A percentile compares a stretch with the other conserved stretches of the same genome.
Conservation (phyloP, 1,284 basidiomycete species). For the Anthracocystis panici-leucophaei region DNA sequence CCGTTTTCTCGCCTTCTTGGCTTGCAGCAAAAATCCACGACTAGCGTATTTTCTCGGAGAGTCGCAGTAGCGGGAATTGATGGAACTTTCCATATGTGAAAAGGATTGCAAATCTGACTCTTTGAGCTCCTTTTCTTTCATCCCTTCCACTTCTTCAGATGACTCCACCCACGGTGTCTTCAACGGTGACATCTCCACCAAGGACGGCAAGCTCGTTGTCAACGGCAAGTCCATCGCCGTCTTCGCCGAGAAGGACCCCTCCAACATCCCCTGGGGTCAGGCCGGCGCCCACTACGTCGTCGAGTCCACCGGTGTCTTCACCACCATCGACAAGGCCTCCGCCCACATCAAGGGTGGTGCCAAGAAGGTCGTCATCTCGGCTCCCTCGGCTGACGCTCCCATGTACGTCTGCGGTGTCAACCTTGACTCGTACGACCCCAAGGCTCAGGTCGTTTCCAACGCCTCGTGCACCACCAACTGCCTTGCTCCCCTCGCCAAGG, state of each 20-base stretch:
- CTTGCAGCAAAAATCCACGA: not conserved
- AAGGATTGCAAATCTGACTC: not conserved
- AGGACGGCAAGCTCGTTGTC: constrained; percentile 91
- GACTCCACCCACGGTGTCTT: constrained; percentile 97
- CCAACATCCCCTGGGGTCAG: constrained; percentile 84
- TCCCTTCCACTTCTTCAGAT: constrained; percentile 64
- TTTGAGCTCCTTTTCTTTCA: not conserved
- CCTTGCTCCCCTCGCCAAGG: constrained; percentile 96
- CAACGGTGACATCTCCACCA: constrained; percentile 84
- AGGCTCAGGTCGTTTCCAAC: constrained; percentile 93
- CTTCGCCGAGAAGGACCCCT: constrained; percentile 85
- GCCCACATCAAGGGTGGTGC: constrained; percentile 98
- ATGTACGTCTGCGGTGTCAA: constrained; percentile 91
- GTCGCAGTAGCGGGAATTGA: not conserved
- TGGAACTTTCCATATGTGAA: not conserved
- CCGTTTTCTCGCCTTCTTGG: not conserved
- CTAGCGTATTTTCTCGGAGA: not conserved
- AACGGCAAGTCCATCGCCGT: constrained; percentile 84
- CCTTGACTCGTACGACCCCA: constrained; percentile 90
- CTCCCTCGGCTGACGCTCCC: constrained; percentile 96
- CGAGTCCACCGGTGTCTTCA: constrained; percentile 99
- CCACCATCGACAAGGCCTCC: constrained; percentile 86
- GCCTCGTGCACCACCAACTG: constrained; percentile 99
- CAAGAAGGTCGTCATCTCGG: constrained; percentile 99
- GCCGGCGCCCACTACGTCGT: constrained; percentile 92